Conservation (phyloP, 257 asterid species). For the Echites panduratus region DNA sequence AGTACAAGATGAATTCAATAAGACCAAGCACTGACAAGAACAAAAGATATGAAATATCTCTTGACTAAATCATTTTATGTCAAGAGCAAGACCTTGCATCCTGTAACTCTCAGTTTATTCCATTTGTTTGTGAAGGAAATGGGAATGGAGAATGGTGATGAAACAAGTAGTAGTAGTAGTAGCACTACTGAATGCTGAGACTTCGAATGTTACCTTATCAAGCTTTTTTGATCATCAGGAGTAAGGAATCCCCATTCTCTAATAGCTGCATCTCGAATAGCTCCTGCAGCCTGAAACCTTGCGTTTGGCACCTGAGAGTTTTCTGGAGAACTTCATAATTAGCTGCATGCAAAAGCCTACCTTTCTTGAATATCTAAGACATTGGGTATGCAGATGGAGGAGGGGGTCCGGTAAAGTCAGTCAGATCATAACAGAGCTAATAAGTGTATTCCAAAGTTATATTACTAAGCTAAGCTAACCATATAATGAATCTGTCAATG, state of each 20-base stretch:
- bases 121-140: not conserved
- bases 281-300: constrained; percentile 97
- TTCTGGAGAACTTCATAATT: constrained; percentile 46
- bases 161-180: not conserved
- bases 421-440: not conserved
- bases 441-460: not conserved
- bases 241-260: constrained; percentile 88
- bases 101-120: not conserved
- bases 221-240: constrained; percentile 54
- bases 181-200: not conserved
- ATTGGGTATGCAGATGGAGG: not conserved
- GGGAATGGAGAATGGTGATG: not conserved
- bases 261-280: constrained; percentile 80
- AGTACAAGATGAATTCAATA: not conserved
- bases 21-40: not conserved
- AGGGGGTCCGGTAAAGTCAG: not conserved
- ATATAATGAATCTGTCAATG: not conserved
- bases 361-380: not conserved
- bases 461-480: not conserved
- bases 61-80: not conserved
- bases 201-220: constrained; percentile 56
- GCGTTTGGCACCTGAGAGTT: constrained; percentile 81
- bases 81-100: not conserved
- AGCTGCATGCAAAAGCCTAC: constrained; percentile 4
- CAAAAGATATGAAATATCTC: not conserved